Base-by-base conservation (phyloP, 495 filamentous ascomycete genomes). In the Trichoderma parareesei region DNA sequence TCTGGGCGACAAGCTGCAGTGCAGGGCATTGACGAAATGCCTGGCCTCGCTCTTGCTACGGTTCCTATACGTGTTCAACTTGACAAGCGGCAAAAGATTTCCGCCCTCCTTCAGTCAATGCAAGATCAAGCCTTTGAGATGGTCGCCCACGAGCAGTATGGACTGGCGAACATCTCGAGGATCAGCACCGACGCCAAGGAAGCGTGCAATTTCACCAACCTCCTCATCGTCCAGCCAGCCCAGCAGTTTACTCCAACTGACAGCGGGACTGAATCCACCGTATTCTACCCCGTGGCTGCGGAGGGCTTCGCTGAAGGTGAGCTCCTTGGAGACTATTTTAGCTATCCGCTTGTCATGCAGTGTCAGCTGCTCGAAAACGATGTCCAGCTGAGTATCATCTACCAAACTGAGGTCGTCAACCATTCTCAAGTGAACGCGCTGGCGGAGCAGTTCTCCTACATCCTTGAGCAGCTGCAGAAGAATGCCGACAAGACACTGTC, bases 41-140 rank as follows among this genome's bases (percentile, higher is more conserved):
- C 75, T 5, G 84, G 82, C 0, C 78, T 86, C 1, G 74, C 84
- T 1, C 80, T 88, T 49, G 79, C 85, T 27, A 87, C 87, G 0
- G 71, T 87, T 0, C 87, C 87, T 3, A 71, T 82, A 16, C 75
- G 85, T 0, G 70, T 76, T 3, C 62, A 55, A 1, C 18, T 73
- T 8, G 44, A 59, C 38, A 41, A 46, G 16, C 66, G 63, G 14
- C 61, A 59, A 40, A 27, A 49, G 16, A 18, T 72, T 5, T 43
- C 43, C 10, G 61, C 62, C 3, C 71, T 71, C 35, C 48, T 74
- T 48, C n/a, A 62, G 1, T 37, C 27, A 5, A 38, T 82, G 1
- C 80, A 83, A 60, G 27, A 60, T 7, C 71, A 76, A 64, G 68
- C 65, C 13, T 69, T 66, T 35, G 70, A 72, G 5, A 75, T 80